Evolutionary conservation across 2,329 filamentous ascomycete species (phyloP), one percentile per base, ranked within the genome.

Genomic region (Alternaria arborescens): DNA sequence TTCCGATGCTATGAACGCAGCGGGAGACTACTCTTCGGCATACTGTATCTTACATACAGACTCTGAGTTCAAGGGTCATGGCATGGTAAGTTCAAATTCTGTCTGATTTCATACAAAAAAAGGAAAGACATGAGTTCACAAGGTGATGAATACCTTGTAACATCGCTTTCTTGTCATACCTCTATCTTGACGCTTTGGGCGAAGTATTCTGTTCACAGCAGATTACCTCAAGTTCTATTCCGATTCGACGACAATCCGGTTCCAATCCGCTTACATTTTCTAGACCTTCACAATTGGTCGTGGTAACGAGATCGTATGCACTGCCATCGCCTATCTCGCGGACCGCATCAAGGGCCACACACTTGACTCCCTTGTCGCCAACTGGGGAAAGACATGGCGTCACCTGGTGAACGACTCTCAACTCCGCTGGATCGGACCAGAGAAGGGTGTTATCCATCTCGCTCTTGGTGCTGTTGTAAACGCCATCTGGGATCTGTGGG

Each of bases 401-500:
- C 88, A 96, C 79, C 88, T 97, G n/a, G 93, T 97, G 71, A 91
- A 90, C 65, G 94, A 97, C 84, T 91, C 88, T 69, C 93, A 97
- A 80, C 85, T 97, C 55, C 91, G 93, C 58, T 97, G 94, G 93
- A 95, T 97, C 74, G 93, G 93, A 0, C 93, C 93, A 0, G 93
- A 97, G 74, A 97, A 97, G 81, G 93, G 93, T 61, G 93, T 97
- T 44, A 96, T 96, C 70, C 93, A 97, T 80, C 90, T 97, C 8
- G 93, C 93, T 1, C 88, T 97, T 11, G 93, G 92, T 30, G 91
- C 93, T 43, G 90, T 97, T 16, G 91, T 96, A 71, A 97, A 97
- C 78, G 93, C 93, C 16, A 85, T 97, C 71, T 97, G 93, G 93
- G 93, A 97, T 78, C 87, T 97, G n/a, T 97, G 93, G 93, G 93